A percentile compares a stretch with the other conserved stretches of the same genome.
phyloP scores from a whole-genome alignment of 106 monocot genomes.

The Dendrobium catenatum region DNA sequence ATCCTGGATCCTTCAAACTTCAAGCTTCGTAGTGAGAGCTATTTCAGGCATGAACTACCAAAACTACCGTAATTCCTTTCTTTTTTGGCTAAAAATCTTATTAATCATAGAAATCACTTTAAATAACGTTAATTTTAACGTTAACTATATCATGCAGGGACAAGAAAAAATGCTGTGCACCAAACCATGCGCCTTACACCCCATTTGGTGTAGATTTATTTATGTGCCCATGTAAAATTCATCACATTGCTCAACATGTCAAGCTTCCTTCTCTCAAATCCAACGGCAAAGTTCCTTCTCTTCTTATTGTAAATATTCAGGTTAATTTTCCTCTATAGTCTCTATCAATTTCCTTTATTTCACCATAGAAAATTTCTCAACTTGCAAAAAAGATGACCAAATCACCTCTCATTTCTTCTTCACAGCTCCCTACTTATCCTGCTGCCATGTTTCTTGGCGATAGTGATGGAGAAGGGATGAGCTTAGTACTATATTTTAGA shows the following conservation, averaged over 20 bases:
- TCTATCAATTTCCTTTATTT: not conserved
- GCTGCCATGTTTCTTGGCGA: constrained; percentile 75
- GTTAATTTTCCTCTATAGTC: constrained; percentile 18
- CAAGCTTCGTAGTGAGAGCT: constrained; percentile 64
- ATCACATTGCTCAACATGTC: constrained; percentile 74
- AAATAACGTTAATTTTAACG: not conserved
- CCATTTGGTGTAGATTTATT: constrained; percentile 81
- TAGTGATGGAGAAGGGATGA: constrained; percentile 77
- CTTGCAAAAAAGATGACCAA: not conserved
- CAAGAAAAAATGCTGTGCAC: constrained; percentile 61
- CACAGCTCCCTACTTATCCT: constrained; percentile 77
- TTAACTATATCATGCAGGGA: constrained; percentile 34
- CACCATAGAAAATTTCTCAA: not conserved
- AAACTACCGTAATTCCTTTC: not conserved
- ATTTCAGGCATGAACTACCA: constrained; percentile 44
- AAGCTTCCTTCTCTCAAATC: constrained; percentile 49
- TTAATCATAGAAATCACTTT: not conserved
- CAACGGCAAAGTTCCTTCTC: constrained; percentile 49
- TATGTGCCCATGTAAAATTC: constrained; percentile 45
- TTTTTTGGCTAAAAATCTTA: not conserved
- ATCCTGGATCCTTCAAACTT: constrained; percentile 52
- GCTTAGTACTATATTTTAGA: constrained; percentile 75
- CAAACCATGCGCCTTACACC: constrained; percentile 39
- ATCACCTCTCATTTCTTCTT: not conserved
- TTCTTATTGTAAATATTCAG: constrained; percentile 79